phyloP scores from a whole-genome alignment of 2,329 filamentous ascomycete species.

The Paecilomyces sp. region DNA sequence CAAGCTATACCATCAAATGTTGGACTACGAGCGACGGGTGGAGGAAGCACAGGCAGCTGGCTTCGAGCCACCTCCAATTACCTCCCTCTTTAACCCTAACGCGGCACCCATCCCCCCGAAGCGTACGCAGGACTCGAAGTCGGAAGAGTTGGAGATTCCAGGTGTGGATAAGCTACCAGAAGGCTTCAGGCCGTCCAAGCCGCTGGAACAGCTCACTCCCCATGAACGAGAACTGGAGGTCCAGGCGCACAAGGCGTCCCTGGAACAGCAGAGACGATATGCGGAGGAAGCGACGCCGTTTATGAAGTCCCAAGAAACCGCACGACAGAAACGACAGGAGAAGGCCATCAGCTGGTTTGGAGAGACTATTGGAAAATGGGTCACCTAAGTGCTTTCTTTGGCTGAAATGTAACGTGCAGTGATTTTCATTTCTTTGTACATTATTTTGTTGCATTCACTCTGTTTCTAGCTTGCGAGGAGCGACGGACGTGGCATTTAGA shows the following conservation, averaged over 20 bases:
- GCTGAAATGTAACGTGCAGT: not conserved
- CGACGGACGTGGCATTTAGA: not conserved
- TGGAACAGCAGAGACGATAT: conserved; percentile 31
- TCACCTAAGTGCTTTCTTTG: conserved; percentile 19
- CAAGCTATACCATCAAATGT: conserved; percentile 77
- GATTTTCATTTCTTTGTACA: not conserved
- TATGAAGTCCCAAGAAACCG: conserved; percentile 29
- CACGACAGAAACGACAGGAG: conserved; percentile 30
- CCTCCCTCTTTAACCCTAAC: conserved; percentile 38
- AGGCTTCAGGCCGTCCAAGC: conserved; percentile 29
- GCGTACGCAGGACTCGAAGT: conserved; percentile 4
- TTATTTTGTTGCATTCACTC: not conserved
- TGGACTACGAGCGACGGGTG: conserved; percentile 71
- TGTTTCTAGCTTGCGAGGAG: not conserved
- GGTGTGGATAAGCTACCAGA: conserved; percentile 28
- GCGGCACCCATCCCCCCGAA: conserved; percentile 11
- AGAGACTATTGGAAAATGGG: conserved; percentile 35
- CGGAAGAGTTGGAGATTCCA: conserved; percentile 24
- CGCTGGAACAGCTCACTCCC: conserved; percentile 35
- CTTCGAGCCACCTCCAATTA: conserved; percentile 34
- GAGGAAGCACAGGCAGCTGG: conserved; percentile 48
- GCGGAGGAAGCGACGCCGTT: conserved; percentile 27
- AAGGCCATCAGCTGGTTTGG: conserved; percentile 36
- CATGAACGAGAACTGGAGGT: conserved; percentile 41
- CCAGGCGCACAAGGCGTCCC: conserved; percentile 28